Base-by-base conservation (phyloP, 2,329 filamentous ascomycete genomes). In the Zarea fungicola region DNA sequence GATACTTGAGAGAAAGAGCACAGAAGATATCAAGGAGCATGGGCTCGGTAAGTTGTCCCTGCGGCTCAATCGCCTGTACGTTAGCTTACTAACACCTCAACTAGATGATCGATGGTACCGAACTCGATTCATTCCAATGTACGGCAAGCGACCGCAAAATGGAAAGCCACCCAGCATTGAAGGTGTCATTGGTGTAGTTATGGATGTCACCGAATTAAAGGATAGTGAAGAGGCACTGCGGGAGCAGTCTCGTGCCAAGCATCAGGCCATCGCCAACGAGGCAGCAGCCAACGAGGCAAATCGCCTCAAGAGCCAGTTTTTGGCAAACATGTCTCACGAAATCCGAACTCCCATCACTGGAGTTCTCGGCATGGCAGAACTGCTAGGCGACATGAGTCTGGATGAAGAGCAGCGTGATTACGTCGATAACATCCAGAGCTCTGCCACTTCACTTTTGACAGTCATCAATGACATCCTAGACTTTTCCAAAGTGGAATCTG, bases 381-480 rank as follows among this genome's bases (percentile, higher is more conserved):
- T 92, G 8, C 68, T 91, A 7, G 71, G 84, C 25, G 85, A 88
- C 53, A 86, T 83, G 60, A 67, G 79, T 14, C 66, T 91, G 21
- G 75, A 82, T 46, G 73, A 77, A n/a, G 86, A 90, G 56, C 85
- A 89, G 58, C 75, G 77, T 50, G 85, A 90, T 49, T 87, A 82
- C 53, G 83, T 86, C 3, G 84, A 89, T 55, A 89, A 89, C 53
- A 88, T 92, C 6, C 83, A 88, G 58, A 77, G 85, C 44, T 91
- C 86, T 6, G 87, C 85, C 0, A 90, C 92, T 54, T 89, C 87
- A 2, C 70, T 95, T 3, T 72, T 95, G 18, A 92, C 88, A 0
- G 85, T 95, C 34, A 95, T 95, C 65, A 95, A 95, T 60, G 89
- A 95, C 59, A 95, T 95, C 48, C 72, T 95, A 2, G 89, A 95